A percentile compares a stretch with the other conserved stretches of the same genome.
Evolutionary conservation across 108 stramenopile species (phyloP).

Genomic region (Cyclostephanos invisitatus): DNA sequence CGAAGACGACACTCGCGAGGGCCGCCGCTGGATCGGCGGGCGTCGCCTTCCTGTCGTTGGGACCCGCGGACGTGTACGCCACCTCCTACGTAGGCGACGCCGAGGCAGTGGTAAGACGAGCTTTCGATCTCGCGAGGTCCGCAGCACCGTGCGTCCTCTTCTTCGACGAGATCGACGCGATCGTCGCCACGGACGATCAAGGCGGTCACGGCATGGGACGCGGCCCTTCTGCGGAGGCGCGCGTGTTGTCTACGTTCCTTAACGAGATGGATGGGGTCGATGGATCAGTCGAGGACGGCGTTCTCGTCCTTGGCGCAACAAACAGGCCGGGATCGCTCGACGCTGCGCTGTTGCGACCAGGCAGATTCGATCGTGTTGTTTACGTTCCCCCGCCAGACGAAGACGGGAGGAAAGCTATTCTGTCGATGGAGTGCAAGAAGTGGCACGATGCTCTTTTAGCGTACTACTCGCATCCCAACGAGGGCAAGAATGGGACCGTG

Average conservation of each 20-base stretch:
- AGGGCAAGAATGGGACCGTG: not conserved
- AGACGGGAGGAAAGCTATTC: slow-evolving; percentile 83
- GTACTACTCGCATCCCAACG: not conserved
- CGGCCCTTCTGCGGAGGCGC: slow-evolving; percentile 78
- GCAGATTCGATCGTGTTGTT: slow-evolving; percentile 90
- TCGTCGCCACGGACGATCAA: slow-evolving; percentile 63
- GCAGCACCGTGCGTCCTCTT: slow-evolving; percentile 96
- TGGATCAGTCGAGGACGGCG: slow-evolving; percentile 73
- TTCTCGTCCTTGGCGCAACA: slow-evolving; percentile 95
- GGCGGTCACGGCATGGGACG: slow-evolving; percentile 64
- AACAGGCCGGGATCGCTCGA: slow-evolving; percentile 93
- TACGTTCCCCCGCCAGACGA: slow-evolving; percentile 94
- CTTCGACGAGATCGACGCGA: slow-evolving; percentile 99
- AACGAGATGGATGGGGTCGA: slow-evolving; percentile 99
- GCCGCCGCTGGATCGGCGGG: slow-evolving; percentile 93
- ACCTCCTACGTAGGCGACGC: slow-evolving; percentile 98
- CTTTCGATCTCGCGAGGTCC: slow-evolving; percentile 91
- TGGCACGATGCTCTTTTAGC: slow-evolving; percentile 37
- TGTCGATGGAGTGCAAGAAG: slow-evolving; percentile 71
- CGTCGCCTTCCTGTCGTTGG: slow-evolving; percentile 92
- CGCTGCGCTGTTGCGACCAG: slow-evolving; percentile 93
- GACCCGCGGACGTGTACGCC: slow-evolving; percentile 94
- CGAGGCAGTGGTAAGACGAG: slow-evolving; percentile 91
- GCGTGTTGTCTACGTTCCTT: slow-evolving; percentile 93
- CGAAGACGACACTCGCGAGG: slow-evolving; percentile 95